Evolutionary conservation across 2,329 filamentous ascomycete species (phyloP).

Genomic region (Gaeumannomyces tritici): DNA sequence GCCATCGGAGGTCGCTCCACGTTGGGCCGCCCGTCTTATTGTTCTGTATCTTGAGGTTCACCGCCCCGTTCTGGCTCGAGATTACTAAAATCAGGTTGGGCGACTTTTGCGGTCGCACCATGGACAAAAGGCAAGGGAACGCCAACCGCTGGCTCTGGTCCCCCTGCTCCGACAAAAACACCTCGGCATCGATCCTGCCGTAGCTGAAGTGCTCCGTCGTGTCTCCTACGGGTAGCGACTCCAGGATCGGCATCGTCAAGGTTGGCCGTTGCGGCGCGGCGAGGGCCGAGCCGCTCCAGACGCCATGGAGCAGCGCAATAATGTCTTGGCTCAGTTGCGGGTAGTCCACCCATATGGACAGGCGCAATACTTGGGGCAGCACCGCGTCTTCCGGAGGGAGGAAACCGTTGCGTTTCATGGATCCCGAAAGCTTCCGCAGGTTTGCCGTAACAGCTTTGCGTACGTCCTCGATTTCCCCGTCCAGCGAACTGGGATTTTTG

Average conservation of each 20-base stretch:
- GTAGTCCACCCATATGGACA: slow-evolving; percentile 73
- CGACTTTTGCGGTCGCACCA: slow-evolving; percentile 60
- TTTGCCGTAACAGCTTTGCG: slow-evolving; percentile 51
- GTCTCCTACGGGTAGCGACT: slow-evolving; percentile 70
- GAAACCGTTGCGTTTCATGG: slow-evolving; percentile 76
- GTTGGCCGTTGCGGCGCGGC: slow-evolving; percentile 35
- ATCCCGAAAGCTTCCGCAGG: slow-evolving; percentile 65
- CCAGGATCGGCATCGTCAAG: slow-evolving; percentile 44
- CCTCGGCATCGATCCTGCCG: slow-evolving; percentile 65
- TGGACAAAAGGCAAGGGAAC: slow-evolving; percentile 67
- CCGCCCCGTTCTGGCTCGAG: slow-evolving; percentile 67
- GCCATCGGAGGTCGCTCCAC: slow-evolving; percentile 80
- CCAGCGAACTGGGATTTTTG: slow-evolving; percentile 20
- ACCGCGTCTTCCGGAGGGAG: slow-evolving; percentile 60
- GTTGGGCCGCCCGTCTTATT: slow-evolving; percentile 59
- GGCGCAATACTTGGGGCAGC: slow-evolving; percentile 70
- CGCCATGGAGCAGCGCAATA: slow-evolving; percentile 58
- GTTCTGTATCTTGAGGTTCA: slow-evolving; percentile 65
- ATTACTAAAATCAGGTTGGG: slow-evolving; percentile 63
- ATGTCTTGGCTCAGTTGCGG: slow-evolving; percentile 65
- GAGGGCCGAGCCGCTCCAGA: slow-evolving; percentile 37
- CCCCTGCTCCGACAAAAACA: slow-evolving; percentile 64
- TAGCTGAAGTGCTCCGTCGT: slow-evolving; percentile 67
- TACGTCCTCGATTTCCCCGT: slow-evolving; percentile 40
- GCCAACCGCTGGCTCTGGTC: slow-evolving; percentile 56